A percentile compares a stretch with the other conserved stretches of the same genome.
phyloP scores from a whole-genome alignment of 306 rosid species.

The Biancaea sappan region DNA sequence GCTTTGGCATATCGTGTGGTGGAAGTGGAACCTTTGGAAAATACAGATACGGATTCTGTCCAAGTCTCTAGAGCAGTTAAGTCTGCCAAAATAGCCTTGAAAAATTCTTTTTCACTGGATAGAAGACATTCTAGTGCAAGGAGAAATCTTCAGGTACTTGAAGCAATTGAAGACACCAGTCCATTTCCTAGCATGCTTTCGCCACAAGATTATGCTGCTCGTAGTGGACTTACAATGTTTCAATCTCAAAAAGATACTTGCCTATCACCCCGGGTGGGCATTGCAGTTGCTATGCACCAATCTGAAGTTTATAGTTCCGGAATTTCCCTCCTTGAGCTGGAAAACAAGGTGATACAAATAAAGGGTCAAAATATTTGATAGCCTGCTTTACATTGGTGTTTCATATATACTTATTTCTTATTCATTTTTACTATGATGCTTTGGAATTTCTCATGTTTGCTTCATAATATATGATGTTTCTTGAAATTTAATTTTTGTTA shows the following conservation, averaged over 20 bases:
- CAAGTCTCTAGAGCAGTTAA: constrained; percentile 66
- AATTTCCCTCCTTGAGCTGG: constrained; percentile 84
- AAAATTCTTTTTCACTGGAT: constrained; percentile 78
- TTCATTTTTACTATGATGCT: constrained; percentile 12
- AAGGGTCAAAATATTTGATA: constrained; percentile 18
- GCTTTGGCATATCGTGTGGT: constrained; percentile 86
- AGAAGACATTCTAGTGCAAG: constrained; percentile 64
- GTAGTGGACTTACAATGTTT: constrained; percentile 65
- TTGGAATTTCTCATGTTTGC: constrained; percentile 21
- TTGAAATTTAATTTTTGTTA: constrained; percentile 42
- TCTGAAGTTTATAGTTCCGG: constrained; percentile 84
- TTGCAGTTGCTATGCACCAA: constrained; percentile 68
- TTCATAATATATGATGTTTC: constrained; percentile 32
- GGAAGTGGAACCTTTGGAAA: constrained; percentile 85
- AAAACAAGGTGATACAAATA: constrained; percentile 77
- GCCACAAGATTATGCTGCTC: constrained; percentile 78
- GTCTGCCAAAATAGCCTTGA: constrained; percentile 77
- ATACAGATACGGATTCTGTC: constrained; percentile 63
- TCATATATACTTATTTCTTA: background rate
- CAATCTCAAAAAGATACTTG: constrained; percentile 75
- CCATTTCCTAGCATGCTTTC: constrained; percentile 95
- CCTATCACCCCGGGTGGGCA: constrained; percentile 84
- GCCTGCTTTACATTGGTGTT: background rate
- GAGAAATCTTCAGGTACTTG: constrained; percentile 76
- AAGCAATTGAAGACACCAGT: constrained; percentile 81